These are phyloP conservation scores for Tetragonia tetragonoides DNA, from an alignment of 148 eudicot genomes.

Conservation along the genomic window DNA sequence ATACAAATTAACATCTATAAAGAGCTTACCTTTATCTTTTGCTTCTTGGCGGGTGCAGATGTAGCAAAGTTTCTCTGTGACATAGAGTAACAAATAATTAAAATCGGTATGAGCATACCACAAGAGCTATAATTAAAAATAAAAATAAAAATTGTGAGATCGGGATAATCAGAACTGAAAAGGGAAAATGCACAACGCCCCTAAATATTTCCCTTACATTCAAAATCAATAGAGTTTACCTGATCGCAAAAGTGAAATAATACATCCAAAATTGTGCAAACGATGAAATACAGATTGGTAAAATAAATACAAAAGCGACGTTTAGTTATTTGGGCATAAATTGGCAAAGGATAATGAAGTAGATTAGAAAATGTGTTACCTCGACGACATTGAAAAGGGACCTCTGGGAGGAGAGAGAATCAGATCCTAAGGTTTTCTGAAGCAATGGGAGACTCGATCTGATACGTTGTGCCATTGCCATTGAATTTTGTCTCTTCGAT, in stretches of 20 bases:
- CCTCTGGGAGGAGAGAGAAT: conserved; percentile 34
- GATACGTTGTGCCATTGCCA: conserved; percentile 69
- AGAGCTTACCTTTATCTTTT: conserved; percentile 44
- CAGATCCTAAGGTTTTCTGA: conserved; percentile 34
- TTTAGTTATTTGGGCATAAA: neutral
- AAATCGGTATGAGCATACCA: neutral
- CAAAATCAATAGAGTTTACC: neutral
- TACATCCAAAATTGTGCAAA: too few species aligned
- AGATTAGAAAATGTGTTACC: conserved; percentile 25
- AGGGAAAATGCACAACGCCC: neutral
- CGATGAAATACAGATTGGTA: neutral
- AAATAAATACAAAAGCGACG: neutral
- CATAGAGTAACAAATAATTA: neutral
- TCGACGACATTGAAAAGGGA: conserved; percentile 36
- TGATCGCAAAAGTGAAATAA: neutral
- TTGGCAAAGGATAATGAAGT: neutral
- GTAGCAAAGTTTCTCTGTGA: conserved; percentile 52
- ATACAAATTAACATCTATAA: neutral
- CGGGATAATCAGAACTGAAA: neutral
- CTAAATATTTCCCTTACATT: neutral
- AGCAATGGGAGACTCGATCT: conserved; percentile 51
- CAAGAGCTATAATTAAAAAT: neutral
- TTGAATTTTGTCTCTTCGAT: conserved; percentile 11
- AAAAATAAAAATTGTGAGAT: neutral
- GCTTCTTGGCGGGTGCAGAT: conserved; percentile 41